phyloP scores from a whole-genome alignment of 2,329 filamentous ascomycete species.

The Ophiostoma sp. region DNA sequence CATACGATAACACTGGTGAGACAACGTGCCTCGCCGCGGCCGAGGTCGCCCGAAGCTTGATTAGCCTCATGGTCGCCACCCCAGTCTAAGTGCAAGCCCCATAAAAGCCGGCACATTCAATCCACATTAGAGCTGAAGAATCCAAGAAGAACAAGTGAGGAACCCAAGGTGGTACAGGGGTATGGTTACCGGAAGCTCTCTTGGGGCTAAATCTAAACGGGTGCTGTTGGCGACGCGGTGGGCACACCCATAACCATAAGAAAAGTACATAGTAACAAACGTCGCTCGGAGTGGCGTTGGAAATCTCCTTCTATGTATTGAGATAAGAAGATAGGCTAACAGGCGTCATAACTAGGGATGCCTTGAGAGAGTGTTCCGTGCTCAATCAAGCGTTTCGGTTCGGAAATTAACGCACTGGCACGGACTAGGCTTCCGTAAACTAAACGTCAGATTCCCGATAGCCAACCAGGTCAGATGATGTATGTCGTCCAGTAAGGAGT shows the following conservation, averaged over 20 bases:
- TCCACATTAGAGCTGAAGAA: neutral
- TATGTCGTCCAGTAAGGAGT: neutral
- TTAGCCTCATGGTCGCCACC: constrained; percentile 18
- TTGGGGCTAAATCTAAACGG: neutral
- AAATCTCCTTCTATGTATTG: neutral
- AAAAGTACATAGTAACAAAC: no score
- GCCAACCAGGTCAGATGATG: neutral
- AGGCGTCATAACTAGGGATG: neutral
- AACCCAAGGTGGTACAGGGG: neutral
- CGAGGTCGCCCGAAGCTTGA: constrained; percentile 18
- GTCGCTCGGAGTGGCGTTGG: neutral
- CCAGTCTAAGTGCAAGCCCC: constrained; percentile 7
- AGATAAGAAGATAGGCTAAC: constrained; percentile 6
- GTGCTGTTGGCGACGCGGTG: constrained; percentile 3
- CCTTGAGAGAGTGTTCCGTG: neutral
- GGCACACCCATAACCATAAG: neutral
- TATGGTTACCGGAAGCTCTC: neutral
- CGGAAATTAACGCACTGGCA: neutral
- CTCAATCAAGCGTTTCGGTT: neutral
- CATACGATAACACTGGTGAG: constrained; percentile 71
- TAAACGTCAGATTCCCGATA: neutral
- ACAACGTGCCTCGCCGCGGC: constrained; percentile 44
- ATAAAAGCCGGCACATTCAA: neutral
- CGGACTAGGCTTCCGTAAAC: neutral
- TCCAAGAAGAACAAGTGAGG: neutral